These are phyloP conservation scores for Aureobasidium sp. DNA, from an alignment of 2,329 filamentous ascomycete genomes.

Conservation along the genomic window DNA sequence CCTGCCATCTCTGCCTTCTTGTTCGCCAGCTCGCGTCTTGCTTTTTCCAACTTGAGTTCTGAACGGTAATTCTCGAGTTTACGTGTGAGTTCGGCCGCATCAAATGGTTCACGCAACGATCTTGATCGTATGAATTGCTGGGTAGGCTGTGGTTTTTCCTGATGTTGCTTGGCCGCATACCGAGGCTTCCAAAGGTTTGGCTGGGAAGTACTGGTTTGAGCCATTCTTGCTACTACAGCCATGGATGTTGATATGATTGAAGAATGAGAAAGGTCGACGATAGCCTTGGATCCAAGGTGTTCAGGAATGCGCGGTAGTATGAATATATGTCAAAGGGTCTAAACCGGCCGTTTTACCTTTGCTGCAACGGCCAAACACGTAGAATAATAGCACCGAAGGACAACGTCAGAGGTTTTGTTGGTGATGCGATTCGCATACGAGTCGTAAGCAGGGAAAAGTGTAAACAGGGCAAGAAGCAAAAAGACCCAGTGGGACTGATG, in stretches of 20 bases:
- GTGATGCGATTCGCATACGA: background rate
- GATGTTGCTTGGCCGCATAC: slow-evolving; percentile 6
- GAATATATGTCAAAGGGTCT: background rate
- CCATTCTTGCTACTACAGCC: slow-evolving; percentile 6
- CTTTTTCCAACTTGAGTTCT: slow-evolving; percentile 13
- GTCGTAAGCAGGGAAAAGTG: background rate
- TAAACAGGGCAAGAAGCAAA: background rate
- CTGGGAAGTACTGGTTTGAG: slow-evolving; percentile 7
- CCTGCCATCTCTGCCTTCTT: background rate
- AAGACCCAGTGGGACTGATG: too few species aligned
- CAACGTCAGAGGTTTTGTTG: slow-evolving; percentile 4
- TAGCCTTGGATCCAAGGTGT: background rate
- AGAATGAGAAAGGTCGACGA: background rate
- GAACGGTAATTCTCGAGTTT: slow-evolving; percentile 13
- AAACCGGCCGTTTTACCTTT: background rate
- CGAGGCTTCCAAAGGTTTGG: slow-evolving; percentile 7
- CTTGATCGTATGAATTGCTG: slow-evolving; percentile 3
- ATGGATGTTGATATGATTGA: background rate
- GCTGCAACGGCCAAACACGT: background rate
- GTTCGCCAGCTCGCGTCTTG: slow-evolving; percentile 3
- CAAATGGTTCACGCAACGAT: slow-evolving; percentile 11
- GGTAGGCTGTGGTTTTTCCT: slow-evolving; percentile 4
- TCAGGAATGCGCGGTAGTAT: background rate
- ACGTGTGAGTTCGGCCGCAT: slow-evolving; percentile 12
- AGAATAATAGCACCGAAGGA: slow-evolving; percentile 4